Conservation (phyloP, 148 eudicot genomes). For the Fagopyrum esculentum region DNA sequence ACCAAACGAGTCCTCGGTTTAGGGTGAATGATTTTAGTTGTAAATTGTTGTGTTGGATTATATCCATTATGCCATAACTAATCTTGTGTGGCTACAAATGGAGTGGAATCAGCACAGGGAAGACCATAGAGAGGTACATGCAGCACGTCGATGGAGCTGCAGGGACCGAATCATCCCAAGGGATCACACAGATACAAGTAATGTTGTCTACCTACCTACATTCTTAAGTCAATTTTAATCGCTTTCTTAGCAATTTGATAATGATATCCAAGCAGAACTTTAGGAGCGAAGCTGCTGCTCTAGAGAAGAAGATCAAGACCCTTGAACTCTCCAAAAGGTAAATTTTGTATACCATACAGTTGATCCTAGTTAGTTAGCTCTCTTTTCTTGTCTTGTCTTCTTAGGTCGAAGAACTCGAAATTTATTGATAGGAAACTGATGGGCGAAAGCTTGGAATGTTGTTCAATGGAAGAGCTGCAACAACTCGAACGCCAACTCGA, state of each 20-base stretch:
- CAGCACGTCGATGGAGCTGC: slow-evolving; percentile 29
- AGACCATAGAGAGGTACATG: slow-evolving; percentile 44
- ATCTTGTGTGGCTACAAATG: background rate
- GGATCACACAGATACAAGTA: slow-evolving; percentile 3
- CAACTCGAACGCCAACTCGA: slow-evolving; percentile 48
- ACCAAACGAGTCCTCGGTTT: too few relatives aligned
- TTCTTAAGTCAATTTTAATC: background rate
- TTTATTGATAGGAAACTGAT: slow-evolving; percentile 37
- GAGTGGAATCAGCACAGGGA: slow-evolving; percentile 24
- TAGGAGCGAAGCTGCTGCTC: slow-evolving; percentile 33
- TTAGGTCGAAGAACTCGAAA: background rate
- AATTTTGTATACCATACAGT: background rate
- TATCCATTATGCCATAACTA: too few relatives aligned
- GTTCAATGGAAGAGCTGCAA: slow-evolving; percentile 56
- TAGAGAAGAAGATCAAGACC: slow-evolving; percentile 35
- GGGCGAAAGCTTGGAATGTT: slow-evolving; percentile 45
- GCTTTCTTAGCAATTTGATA: background rate
- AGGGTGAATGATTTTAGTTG: too few relatives aligned
- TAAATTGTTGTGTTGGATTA: too few relatives aligned
- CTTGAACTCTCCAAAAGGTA: slow-evolving; percentile 52
- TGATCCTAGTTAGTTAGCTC: background rate
- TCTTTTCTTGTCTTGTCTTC: background rate
- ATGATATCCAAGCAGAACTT: background rate
- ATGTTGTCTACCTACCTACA: too few relatives aligned
- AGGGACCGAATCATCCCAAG: background rate